phyloP scores from a whole-genome alignment of 225 moss, liverwort and hornwort genomes.

The Takakia lepidozioides region DNA sequence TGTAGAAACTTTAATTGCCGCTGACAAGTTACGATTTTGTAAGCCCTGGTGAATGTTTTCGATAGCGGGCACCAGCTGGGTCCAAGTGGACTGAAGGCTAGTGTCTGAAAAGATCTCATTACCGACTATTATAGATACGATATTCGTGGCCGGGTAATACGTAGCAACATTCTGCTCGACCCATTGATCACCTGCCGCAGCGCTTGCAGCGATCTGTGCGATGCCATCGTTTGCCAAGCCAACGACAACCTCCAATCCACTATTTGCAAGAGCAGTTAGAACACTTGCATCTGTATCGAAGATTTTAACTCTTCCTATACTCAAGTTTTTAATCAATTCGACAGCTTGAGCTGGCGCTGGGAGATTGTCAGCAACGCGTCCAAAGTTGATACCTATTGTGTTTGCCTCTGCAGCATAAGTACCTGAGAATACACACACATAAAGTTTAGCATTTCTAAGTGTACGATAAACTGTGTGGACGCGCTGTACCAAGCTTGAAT shows the following conservation, averaged over 20 bases:
- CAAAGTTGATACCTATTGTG: constrained; percentile 53
- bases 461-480: too few relatives aligned
- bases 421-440: too few relatives aligned
- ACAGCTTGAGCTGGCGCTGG: constrained; percentile 28
- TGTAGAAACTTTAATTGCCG: constrained; percentile 27
- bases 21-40: constrained; percentile 20
- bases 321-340: constrained; percentile 29
- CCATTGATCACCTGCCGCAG: constrained; percentile 38
- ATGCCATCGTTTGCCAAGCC: constrained; percentile 39
- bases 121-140: constrained; percentile 31
- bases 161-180: constrained; percentile 29
- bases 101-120: constrained; percentile 41
- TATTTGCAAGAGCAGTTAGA: constrained; percentile 49
- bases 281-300: constrained; percentile 29
- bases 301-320: constrained; percentile 39
- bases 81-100: constrained; percentile 21
- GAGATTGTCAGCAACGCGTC: constrained; percentile 54
- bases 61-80: constrained; percentile 30
- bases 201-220: constrained; percentile 21
- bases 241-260: constrained; percentile 43
- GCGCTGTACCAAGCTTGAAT: too few relatives aligned
- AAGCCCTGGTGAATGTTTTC: constrained; percentile 32
- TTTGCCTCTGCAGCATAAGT: constrained; percentile 23
- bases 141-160: constrained; percentile 37
- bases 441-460: too few relatives aligned